A percentile compares a stretch with the other conserved stretches of the same genome.
These are phyloP conservation scores for Apiotrichum domesticum DNA, from an alignment of 1,284 basidiomycete genomes.

Conservation along the genomic window DNA sequence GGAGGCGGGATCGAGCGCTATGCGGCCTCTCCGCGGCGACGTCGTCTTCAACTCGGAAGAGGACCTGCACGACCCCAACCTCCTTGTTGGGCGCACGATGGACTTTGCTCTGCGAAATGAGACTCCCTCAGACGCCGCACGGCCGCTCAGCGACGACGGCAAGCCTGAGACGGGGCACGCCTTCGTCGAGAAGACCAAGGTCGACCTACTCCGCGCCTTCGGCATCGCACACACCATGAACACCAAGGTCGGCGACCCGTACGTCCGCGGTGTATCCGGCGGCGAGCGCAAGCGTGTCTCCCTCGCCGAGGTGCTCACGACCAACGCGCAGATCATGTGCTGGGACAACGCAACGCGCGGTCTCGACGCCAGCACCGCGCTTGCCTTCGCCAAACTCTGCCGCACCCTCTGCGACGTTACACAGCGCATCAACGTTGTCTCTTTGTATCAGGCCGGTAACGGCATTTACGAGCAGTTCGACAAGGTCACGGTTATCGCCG, in stretches of 20 bases:
- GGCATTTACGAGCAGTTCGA: conserved; percentile 54
- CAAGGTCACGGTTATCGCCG: conserved; percentile 61
- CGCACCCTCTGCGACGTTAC: conserved; percentile 73
- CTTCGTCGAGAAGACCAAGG: conserved; percentile 7
- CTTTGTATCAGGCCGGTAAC: conserved; percentile 65
- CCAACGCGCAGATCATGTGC: conserved; percentile 55
- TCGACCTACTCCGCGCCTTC: conserved; percentile 57
- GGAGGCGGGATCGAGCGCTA: conserved; percentile 10
- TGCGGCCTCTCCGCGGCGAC: conserved; percentile 4
- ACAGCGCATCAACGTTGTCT: conserved; percentile 68
- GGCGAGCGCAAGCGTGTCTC: conserved; percentile 64
- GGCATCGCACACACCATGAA: conserved; percentile 61
- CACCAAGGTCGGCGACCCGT: conserved; percentile 63
- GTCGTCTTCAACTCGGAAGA: conserved; percentile 39
- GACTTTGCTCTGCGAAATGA: conserved; percentile 41
- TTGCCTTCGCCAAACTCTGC: conserved; percentile 67
- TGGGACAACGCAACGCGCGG: conserved; percentile 59
- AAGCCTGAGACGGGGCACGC: conserved; percentile 31
- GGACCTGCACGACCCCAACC: conserved; percentile 37
- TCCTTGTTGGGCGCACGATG: conserved; percentile 41
- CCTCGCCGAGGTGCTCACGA: conserved; percentile 62
- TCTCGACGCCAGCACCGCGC: conserved; percentile 76
- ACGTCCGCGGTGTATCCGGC: conserved; percentile 68
- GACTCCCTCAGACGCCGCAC: conserved; percentile 24
- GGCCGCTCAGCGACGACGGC: conserved; percentile 22